Percentiles rank a stretch among this genome's conserved stretches.
phyloP scores from a whole-genome alignment of 257 asterid genomes.

The Solanum habrochaites region DNA sequence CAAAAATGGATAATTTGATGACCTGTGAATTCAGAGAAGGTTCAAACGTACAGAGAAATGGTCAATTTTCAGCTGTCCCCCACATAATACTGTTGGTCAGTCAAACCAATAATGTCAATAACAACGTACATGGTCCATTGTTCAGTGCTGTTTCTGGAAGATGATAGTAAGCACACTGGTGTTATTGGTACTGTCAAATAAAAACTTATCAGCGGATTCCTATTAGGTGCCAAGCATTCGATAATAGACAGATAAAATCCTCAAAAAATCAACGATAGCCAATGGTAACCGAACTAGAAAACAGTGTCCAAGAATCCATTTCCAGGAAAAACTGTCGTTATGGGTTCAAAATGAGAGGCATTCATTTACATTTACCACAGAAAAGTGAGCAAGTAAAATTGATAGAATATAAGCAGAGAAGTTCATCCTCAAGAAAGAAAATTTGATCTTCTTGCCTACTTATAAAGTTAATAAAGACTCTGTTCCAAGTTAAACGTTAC shows the following conservation, averaged over 20 bases:
- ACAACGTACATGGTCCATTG: neutral
- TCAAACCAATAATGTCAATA: neutral
- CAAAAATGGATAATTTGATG: neutral
- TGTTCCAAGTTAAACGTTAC: constrained; percentile 18
- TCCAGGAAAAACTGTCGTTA: neutral
- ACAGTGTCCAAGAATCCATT: neutral
- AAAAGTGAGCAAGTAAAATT: neutral
- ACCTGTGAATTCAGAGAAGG: neutral
- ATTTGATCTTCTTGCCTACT: constrained; percentile 5
- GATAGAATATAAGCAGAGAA: neutral
- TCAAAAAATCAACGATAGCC: neutral
- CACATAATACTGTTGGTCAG: neutral
- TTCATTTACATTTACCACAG: neutral
- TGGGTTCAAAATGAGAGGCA: neutral
- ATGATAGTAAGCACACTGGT: neutral
- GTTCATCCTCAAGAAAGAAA: constrained; percentile 8
- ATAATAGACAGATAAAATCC: neutral
- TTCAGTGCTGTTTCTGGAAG: neutral
- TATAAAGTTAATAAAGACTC: constrained; percentile 12
- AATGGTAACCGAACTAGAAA: neutral
- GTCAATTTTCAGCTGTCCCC: neutral
- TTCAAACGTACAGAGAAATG: neutral
- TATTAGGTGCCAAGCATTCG: neutral
- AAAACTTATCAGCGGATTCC: neutral
- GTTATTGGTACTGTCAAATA: neutral